Evolutionary conservation across 2,329 filamentous ascomycete genomes (phyloP).

Genomic region (Trichothecium sympodiale): DNA sequence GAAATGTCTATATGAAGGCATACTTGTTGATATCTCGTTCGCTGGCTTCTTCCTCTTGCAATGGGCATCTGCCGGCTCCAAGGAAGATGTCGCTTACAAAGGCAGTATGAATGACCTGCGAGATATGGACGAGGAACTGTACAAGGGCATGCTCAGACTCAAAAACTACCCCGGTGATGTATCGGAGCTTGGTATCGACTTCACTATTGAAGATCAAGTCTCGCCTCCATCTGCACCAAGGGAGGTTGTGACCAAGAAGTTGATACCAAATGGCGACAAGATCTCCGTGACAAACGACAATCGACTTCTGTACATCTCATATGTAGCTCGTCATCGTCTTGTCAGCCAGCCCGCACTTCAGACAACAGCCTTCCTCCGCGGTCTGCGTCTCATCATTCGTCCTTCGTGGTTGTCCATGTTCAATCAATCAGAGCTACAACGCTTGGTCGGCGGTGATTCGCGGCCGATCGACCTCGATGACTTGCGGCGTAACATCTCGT

Average conservation of each 20-base stretch:
- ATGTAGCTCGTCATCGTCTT: slow-evolving; percentile 78
- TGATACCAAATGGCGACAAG: slow-evolving; percentile 67
- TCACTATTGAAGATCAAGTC: slow-evolving; percentile 70
- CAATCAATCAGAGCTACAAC: slow-evolving; percentile 90
- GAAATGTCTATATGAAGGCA: slow-evolving; percentile 95
- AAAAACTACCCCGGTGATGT: slow-evolving; percentile 83
- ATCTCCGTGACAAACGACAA: slow-evolving; percentile 83
- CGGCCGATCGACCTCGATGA: slow-evolving; percentile 81
- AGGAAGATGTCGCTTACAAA: slow-evolving; percentile 62
- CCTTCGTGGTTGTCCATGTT: slow-evolving; percentile 97
- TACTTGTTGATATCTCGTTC: slow-evolving; percentile 85
- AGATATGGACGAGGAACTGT: slow-evolving; percentile 82
- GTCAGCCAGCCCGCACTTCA: slow-evolving; percentile 70
- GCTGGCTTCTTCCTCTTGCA: slow-evolving; percentile 93
- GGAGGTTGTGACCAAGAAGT: slow-evolving; percentile 59
- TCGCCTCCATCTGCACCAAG: slow-evolving; percentile 33
- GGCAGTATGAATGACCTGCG: slow-evolving; percentile 91
- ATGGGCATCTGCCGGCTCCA: slow-evolving; percentile 66
- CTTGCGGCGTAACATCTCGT: slow-evolving; percentile 70
- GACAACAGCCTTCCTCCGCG: slow-evolving; percentile 77
- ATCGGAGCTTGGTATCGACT: slow-evolving; percentile 61
- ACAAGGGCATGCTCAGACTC: slow-evolving; percentile 70
- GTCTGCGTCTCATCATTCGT: slow-evolving; percentile 78
- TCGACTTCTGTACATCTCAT: slow-evolving; percentile 85
- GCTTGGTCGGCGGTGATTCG: slow-evolving; percentile 79